These are phyloP conservation scores for Quercus parvula DNA, from an alignment of 306 rosid species.

Conservation along the genomic window DNA sequence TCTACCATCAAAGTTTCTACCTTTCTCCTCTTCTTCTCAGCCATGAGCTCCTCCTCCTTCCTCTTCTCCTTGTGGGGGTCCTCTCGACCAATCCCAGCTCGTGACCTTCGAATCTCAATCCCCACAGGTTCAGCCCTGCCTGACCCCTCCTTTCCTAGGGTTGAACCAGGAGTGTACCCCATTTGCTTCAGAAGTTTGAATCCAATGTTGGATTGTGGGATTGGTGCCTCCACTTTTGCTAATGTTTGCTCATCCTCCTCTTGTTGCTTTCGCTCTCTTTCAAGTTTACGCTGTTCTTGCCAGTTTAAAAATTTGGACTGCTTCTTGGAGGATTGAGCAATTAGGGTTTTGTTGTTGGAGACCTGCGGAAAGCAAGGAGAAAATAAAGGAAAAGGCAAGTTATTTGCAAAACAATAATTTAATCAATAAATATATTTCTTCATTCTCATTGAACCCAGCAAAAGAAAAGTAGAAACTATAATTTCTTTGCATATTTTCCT, in stretches of 20 bases:
- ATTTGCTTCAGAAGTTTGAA: constrained; percentile 82
- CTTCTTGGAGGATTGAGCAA: constrained; percentile 46
- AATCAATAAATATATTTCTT: neutral
- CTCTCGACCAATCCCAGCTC: constrained; percentile 85
- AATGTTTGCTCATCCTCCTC: constrained; percentile 80
- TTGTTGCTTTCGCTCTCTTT: constrained; percentile 65
- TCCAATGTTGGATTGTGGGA: constrained; percentile 90
- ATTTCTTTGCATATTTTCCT: no score
- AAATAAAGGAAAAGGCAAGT: neutral
- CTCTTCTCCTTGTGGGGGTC: constrained; percentile 71
- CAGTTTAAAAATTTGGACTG: constrained; percentile 47
- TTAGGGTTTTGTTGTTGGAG: constrained; percentile 29
- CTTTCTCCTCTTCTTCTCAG: constrained; percentile 42
- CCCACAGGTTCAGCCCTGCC: constrained; percentile 84
- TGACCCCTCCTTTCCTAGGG: constrained; percentile 74
- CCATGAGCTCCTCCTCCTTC: constrained; percentile 49
- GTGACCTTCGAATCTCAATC: constrained; percentile 71
- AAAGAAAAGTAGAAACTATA: neutral
- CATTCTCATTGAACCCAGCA: no score
- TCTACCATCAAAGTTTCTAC: constrained; percentile 66
- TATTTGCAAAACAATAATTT: neutral
- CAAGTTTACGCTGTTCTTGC: constrained; percentile 73
- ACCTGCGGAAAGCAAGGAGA: constrained; percentile 29
- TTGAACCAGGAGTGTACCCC: constrained; percentile 83
- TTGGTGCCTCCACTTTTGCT: constrained; percentile 76